Evolutionary conservation across 2,329 filamentous ascomycete genomes (phyloP), one percentile per base, ranked within the genome.

Genomic region (Pestalotiopsis sp.): DNA sequence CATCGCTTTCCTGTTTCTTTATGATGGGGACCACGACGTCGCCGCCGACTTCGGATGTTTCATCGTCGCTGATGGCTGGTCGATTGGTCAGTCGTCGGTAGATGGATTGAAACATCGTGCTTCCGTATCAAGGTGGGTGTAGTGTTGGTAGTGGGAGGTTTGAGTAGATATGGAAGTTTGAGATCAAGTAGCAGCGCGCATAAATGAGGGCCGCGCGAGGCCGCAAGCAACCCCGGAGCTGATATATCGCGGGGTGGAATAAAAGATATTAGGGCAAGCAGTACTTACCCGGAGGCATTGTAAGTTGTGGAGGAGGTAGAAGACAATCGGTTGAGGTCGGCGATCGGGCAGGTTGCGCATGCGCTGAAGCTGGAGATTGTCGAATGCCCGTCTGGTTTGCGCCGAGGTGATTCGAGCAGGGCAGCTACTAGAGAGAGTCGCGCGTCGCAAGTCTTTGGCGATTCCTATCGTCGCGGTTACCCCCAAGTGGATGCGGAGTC

Each of bases 21-120:
- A 57, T 66, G 64, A 75, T 56, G 65, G 73, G 65, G 45, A 74
- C 68, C 56, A 73, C 31, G 64, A 74, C 36, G 65, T 76, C 75
- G 45, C 45, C 45, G 67, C 72, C 76, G 25, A 63, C 49, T 12
- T 80, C 82, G 2, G 82, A 84, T 31, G 71, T 71, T 27, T 83
- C 82, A 31, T 84, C 81, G 69, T 83, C 82, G 72, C 82, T 84
- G 49, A 83, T 78, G 14, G 81, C 82, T 82, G 17, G 2, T 38
- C 63, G 11, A 69, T 36, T 25, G 23, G 65, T 73, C 59, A 72
- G 65, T 57, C 41, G 23, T 65, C 41, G 58, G 39, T 12, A 68
- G 38, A 65, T n/a, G 20, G 65, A 41, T n/a, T 23, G 31, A 25
- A 59, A 45, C 31, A 59, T 45, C 12, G 4, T 36, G 36, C 17